Evolutionary conservation across 2,329 filamentous ascomycete genomes (phyloP).

Genomic region (Fusarium buxicola): DNA sequence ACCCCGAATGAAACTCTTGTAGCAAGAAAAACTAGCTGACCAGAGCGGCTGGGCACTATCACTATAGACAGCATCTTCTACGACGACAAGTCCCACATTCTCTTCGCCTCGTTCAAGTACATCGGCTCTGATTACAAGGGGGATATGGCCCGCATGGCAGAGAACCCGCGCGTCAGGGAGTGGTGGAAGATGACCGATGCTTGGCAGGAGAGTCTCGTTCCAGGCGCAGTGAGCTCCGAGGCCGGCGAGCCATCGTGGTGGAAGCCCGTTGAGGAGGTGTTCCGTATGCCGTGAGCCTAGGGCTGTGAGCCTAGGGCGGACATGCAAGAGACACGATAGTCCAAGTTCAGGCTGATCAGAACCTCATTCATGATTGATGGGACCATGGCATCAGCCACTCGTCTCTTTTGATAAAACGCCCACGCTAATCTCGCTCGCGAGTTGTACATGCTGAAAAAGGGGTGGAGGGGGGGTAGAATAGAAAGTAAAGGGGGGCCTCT

Average conservation of each 20-base stretch:
- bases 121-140: conserved; percentile 77
- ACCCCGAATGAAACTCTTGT: neutral
- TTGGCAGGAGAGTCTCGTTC: conserved; percentile 75
- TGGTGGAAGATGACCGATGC: conserved; percentile 87
- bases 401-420: conserved; percentile 45
- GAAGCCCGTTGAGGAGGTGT: conserved; percentile 76
- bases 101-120: conserved; percentile 85
- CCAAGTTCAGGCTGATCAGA: neutral
- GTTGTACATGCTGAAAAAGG: conserved; percentile 43
- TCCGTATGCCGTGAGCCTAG: conserved; percentile 68
- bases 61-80: conserved; percentile 79
- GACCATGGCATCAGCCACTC: conserved; percentile 34
- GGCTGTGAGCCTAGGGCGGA: too few relatives aligned
- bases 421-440: conserved; percentile 47
- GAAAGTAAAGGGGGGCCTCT: conserved; percentile 33
- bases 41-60: conserved; percentile 1
- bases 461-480: conserved; percentile 32
- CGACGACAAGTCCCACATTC: conserved; percentile 69
- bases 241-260: conserved; percentile 74
- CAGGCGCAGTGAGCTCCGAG: conserved; percentile 68
- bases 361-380: conserved; percentile 30
- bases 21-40: too few relatives aligned
- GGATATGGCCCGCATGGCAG: conserved; percentile 81
- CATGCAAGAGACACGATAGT: too few relatives aligned
- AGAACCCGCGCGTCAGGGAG: conserved; percentile 77